Conservation (phyloP, 2,329 filamentous ascomycete species). For the Colletotrichum tropicale region DNA sequence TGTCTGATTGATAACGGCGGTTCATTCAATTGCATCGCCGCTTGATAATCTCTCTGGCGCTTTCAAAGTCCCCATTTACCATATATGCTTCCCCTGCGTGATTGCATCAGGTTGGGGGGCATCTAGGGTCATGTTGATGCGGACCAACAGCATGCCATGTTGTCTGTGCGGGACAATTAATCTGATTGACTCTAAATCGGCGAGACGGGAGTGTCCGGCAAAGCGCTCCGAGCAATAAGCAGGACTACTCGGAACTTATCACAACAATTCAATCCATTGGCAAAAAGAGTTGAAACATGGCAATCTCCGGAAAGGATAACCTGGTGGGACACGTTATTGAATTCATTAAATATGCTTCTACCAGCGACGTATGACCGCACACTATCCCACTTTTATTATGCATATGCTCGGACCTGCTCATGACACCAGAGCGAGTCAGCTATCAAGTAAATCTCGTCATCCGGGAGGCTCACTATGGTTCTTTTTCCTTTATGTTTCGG, state of each 20-base stretch:
- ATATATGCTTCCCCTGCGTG: neutral
- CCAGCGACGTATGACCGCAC: neutral
- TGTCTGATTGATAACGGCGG: neutral
- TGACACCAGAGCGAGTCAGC: neutral
- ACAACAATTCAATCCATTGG: neutral
- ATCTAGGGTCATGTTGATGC: neutral
- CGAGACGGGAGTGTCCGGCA: neutral
- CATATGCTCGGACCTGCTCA: neutral
- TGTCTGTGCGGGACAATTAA: neutral
- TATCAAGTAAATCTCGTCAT: neutral
- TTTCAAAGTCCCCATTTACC: neutral
- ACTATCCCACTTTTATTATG: neutral
- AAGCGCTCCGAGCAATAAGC: neutral
- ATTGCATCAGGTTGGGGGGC: neutral
- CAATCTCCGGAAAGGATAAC: neutral
- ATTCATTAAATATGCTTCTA: neutral
- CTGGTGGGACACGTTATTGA: neutral
- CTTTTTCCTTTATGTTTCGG: neutral
- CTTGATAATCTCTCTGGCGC: neutral
- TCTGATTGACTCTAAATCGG: neutral
- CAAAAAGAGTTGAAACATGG: neutral
- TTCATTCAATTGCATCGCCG: neutral
- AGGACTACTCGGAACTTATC: neutral
- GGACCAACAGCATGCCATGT: no score
- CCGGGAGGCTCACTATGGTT: neutral